Evolutionary conservation across 2,329 filamentous ascomycete species (phyloP), one percentile per base, ranked within the genome.

Genomic region (Claviceps humidiphila): DNA sequence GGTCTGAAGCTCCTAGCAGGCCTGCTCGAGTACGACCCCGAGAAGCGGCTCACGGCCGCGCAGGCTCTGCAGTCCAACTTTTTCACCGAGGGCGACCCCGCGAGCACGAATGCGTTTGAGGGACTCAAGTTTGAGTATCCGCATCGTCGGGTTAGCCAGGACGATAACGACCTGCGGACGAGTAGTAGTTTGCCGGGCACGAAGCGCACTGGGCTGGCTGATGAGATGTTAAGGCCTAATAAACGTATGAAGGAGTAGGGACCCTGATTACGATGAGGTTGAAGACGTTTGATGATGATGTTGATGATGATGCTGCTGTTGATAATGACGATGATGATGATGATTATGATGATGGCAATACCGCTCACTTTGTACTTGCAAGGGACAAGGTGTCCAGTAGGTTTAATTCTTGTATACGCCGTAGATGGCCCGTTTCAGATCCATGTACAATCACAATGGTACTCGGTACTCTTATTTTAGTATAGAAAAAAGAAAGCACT

Each of bases 81-180:
- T 68, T 98, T 98, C 66, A 78, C 74, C 38, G 82, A 82, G 60
- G 83, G 83, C 2, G 83, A 86, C 22, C 80, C 81, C 55, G 80
- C 93, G 17, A 85, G 78, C 42, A 76, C 81, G 41, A 93, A 95
- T 64, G 96, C 89, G 63, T 98, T 98, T 59, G 89, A 95, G 62
- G 89, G 90, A 0, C 76, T 89, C 50, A 88, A 89, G 68, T 82
- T 82, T 56, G 88, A 93, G 62, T 98, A 98, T 66, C 93, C 93
- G 0, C 83, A 89, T 62, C 78, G 93, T 7, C 80, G 91, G 48
- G 90, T 98, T 42, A 95, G 86, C 60, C 85, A 94, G 61, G 93
- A 98, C 62, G 89, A 96, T 64, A 95, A 95, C 60, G 93, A 97
- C 67, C 96, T 97, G 53, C 77, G 88, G n/a, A 90, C 87, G 0